A percentile compares a stretch with the other conserved stretches of the same genome.
These are phyloP conservation scores for Elsinoe arachidis DNA, from an alignment of 2,329 filamentous ascomycete genomes.

Conservation along the genomic window DNA sequence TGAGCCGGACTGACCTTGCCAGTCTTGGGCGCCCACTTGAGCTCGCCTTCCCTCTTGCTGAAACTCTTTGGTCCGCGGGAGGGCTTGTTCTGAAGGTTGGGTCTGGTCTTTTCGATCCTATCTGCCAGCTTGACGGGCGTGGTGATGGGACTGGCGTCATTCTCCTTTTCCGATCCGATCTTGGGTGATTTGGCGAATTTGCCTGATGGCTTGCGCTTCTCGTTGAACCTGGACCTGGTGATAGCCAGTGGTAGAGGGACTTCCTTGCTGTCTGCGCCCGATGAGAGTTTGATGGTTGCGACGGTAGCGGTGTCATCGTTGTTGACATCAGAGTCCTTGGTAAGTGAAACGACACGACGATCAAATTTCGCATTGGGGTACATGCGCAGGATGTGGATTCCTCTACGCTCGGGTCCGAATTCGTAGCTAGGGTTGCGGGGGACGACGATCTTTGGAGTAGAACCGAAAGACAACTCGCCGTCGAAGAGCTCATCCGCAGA, in stretches of 20 bases:
- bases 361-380: background rate
- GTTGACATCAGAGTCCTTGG: background rate
- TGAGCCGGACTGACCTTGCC: background rate
- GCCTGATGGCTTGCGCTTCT: slow-evolving; percentile 4
- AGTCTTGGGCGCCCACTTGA: background rate
- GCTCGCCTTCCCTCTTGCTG: background rate
- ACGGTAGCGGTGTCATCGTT: background rate
- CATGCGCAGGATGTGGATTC: slow-evolving; percentile 8
- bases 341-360: background rate
- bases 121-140: background rate
- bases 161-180: slow-evolving; percentile 11
- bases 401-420: background rate
- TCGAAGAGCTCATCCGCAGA: slow-evolving; percentile 36
- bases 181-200: slow-evolving; percentile 11
- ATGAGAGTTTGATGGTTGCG: slow-evolving; percentile 1
- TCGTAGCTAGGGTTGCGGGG: slow-evolving; percentile 23
- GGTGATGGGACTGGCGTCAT: slow-evolving; percentile 3
- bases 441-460: slow-evolving; percentile 30
- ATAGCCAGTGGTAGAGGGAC: background rate
- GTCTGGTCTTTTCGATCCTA: background rate
- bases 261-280: background rate
- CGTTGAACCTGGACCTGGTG: background rate
- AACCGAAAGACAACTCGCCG: slow-evolving; percentile 40
- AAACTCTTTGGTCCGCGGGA: background rate
- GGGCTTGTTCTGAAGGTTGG: background rate